Percentiles rank a stretch among this genome's conserved stretches.
These are phyloP conservation scores for Coemansia sp. DNA, from an alignment of 192 early-diverging fungal species.

Conservation along the genomic window DNA sequence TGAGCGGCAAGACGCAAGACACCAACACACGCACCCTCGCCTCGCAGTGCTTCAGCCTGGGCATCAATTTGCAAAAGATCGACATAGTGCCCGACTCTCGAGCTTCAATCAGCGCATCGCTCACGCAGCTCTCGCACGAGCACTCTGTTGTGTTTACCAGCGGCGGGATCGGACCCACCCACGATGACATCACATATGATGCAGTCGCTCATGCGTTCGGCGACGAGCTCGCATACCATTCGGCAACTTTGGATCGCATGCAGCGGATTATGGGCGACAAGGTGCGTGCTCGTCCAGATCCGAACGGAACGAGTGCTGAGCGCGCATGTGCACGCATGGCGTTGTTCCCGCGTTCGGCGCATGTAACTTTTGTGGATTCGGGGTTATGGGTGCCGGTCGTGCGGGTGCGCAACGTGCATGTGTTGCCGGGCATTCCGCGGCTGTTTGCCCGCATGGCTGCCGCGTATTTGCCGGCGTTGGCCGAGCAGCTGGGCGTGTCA, in stretches of 20 bases:
- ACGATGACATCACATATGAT: slow-evolving; percentile 69
- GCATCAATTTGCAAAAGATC: slow-evolving; percentile 60
- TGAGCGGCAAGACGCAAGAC: slow-evolving; percentile 70
- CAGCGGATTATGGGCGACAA: slow-evolving; percentile 22
- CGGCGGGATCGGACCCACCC: slow-evolving; percentile 73
- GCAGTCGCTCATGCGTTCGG: slow-evolving; percentile 63
- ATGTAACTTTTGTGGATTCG: slow-evolving; percentile 44
- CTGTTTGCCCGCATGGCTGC: slow-evolving; percentile 56
- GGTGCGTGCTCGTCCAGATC: slow-evolving; percentile 23
- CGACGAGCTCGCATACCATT: slow-evolving; percentile 55
- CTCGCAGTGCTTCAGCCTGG: slow-evolving; percentile 60
- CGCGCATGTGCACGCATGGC: slow-evolving; percentile 67
- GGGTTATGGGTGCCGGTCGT: slow-evolving; percentile 76
- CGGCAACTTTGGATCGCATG: slow-evolving; percentile 62
- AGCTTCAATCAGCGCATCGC: slow-evolving; percentile 46
- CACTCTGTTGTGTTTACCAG: slow-evolving; percentile 69
- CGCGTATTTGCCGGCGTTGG: slow-evolving; percentile 27
- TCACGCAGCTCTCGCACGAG: slow-evolving; percentile 49
- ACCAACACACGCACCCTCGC: slow-evolving; percentile 63
- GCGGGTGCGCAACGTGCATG: slow-evolving; percentile 61
- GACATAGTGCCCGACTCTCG: slow-evolving; percentile 52
- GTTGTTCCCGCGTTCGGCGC: slow-evolving; percentile 53
- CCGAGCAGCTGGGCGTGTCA: neutral
- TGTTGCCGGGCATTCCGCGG: slow-evolving; percentile 69
- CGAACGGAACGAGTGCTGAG: slow-evolving; percentile 24